Evolutionary conservation across 2,329 filamentous ascomycete species (phyloP).

Genomic region (Penicillium sp.): DNA sequence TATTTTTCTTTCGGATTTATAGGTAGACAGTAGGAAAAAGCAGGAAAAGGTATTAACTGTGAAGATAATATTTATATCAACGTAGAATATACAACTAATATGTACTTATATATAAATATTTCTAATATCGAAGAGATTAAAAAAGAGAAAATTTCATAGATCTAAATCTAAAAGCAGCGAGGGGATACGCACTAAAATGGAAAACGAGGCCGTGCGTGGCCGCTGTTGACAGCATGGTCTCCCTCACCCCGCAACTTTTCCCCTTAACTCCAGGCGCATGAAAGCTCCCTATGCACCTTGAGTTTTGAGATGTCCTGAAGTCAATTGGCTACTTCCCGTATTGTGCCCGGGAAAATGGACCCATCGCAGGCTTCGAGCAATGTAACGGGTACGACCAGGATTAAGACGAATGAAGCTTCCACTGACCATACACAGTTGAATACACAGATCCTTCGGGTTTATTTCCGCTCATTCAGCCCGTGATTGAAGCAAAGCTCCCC

Average conservation of each 20-base stretch:
- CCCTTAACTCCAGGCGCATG: constrained; percentile 3
- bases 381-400: constrained; percentile 61
- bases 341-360: constrained; percentile 40
- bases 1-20: too few species aligned
- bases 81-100: background rate
- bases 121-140: background rate
- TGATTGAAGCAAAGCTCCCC: constrained; percentile 75
- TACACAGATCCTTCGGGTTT: constrained; percentile 92
- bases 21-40: background rate
- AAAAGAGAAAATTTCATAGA: background rate
- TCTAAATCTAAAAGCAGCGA: constrained; percentile 3
- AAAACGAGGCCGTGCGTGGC: constrained; percentile 9
- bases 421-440: constrained; percentile 64
- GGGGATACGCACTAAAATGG: constrained; percentile 4
- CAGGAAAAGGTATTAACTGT: too few species aligned
- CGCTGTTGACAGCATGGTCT: constrained; percentile 10
- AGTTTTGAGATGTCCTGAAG: constrained; percentile 25
- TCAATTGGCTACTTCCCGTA: constrained; percentile 24
- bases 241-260: constrained; percentile 8
- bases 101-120: background rate
- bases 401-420: constrained; percentile 4
- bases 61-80: too few species aligned
- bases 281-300: constrained; percentile 2
- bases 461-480: constrained; percentile 75
- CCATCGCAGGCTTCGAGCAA: constrained; percentile 58